Base-by-base conservation (phyloP, 805 yeast genomes). In the Starmerella floricola region DNA sequence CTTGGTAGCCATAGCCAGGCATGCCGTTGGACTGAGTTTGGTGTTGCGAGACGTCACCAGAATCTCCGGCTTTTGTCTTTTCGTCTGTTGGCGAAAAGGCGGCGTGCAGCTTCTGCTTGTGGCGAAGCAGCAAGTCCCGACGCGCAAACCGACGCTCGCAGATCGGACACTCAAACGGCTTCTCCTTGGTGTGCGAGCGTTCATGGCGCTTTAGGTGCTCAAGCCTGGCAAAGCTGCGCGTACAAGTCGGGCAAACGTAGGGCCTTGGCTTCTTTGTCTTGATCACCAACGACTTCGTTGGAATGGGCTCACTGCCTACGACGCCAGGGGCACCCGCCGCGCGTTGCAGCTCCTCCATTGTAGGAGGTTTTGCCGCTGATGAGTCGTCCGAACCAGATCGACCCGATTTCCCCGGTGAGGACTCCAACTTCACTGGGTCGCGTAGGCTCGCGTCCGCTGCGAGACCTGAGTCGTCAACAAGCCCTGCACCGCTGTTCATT, bases 81-180 rank as follows among this genome's bases (percentile, higher is more conserved):
- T 47, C 40, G 28, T 34, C 45, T 8, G 18, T 18, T 3, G 59
- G 61, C 5, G 62, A 53, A 42, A 61, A 59, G 12, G 57, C 46
- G 2, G 64, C 64, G 38, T 91, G 98, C 28, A 91, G 72, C 58
- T 91, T 91, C 62, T 86, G 96, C 64, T 85, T 95, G 65, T 91
- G 98, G 46, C 98, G 72, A 41, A 91, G 69, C 23, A 91, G 53
- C 42, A 66, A 54, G 43, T 66, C 71, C 6, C 96, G 66, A 43
- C 98, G 68, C 4, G 97, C 96, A 65, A 91, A 88, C 57, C 95
- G 82, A 38, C 97, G 75, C 27, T 94, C 96, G 62, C 97, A 88
- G 8, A 87, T 87, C 2, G 94, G 93, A 63, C 98, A 88, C 58
- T 84, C 91, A 64, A 80, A 88, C 1, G 97, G 97, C 59, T 86